A percentile compares a stretch with the other conserved stretches of the same genome.
phyloP scores from a whole-genome alignment of 2,329 filamentous ascomycete genomes.

The Aureobasidium sp. region DNA sequence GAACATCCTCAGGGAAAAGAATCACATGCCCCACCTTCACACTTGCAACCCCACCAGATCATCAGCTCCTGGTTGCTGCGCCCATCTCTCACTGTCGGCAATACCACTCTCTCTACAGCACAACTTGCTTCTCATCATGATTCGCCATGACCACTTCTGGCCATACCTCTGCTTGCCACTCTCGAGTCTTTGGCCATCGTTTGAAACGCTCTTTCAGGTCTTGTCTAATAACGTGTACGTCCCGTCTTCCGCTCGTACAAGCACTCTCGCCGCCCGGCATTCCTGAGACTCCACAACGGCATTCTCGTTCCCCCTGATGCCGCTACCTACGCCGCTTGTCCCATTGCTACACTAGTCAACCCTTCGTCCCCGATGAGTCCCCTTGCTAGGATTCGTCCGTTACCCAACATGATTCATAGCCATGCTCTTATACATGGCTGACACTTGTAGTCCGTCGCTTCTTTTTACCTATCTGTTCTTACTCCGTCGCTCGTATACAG shows the following conservation, averaged over 20 bases:
- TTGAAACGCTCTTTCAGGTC: background rate
- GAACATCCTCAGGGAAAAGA: background rate
- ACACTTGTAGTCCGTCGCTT: background rate
- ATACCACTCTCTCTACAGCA: background rate
- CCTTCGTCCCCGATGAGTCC: background rate
- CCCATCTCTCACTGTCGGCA: background rate
- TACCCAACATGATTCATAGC: background rate
- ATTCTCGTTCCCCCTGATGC: background rate
- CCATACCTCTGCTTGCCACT: background rate
- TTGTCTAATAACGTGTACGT: background rate
- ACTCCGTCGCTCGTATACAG: background rate
- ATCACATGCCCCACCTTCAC: background rate
- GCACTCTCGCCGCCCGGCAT: background rate
- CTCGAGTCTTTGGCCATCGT: background rate
- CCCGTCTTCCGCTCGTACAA: background rate
- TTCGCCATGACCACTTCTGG: background rate
- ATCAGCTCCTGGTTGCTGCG: background rate
- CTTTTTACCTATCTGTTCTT: background rate
- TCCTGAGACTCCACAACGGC: background rate
- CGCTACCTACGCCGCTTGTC: background rate
- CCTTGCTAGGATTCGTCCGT: background rate
- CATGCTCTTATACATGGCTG: conserved; percentile 4
- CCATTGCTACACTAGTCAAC: background rate
- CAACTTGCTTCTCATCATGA: background rate
- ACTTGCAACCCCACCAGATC: conserved; percentile 6